Conservation (phyloP, 2,329 filamentous ascomycete genomes). For the Cordyceps militaris region DNA sequence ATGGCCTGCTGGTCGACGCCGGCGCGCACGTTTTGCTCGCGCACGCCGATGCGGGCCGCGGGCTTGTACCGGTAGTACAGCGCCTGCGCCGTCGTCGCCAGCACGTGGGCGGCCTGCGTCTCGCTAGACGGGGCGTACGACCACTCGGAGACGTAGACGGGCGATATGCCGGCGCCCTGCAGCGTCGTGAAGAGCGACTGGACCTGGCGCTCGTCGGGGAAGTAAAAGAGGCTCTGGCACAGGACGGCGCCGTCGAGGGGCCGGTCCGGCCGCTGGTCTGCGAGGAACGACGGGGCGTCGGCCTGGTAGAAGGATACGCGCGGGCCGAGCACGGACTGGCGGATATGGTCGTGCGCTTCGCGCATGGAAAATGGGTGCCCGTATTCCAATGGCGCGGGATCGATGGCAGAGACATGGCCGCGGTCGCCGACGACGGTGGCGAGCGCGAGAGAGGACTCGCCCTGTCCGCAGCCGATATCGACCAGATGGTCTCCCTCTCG, state of each 20-base stretch:
- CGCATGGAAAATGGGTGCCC: not conserved
- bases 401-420: not conserved
- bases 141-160: not conserved
- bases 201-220: not conserved
- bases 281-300: not conserved
- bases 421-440: not conserved
- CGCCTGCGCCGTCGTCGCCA: not conserved
- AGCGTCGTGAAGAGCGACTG: not conserved
- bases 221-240: not conserved
- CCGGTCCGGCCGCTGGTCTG: not conserved
- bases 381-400: not conserved
- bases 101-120: not conserved
- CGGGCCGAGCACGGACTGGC: not conserved
- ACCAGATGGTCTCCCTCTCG: not conserved
- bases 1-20: not conserved
- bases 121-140: not conserved
- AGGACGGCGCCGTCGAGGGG: not conserved
- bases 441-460: not conserved
- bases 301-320: not conserved
- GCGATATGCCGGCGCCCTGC: not conserved
- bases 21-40: not conserved
- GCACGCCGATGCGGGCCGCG: too few relatives aligned
- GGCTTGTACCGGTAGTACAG: not conserved
- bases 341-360: not conserved
- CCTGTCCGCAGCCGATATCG: not conserved